Base-by-base conservation (phyloP, 2,329 filamentous ascomycete species). In the Arthrobotrys megalospora region DNA sequence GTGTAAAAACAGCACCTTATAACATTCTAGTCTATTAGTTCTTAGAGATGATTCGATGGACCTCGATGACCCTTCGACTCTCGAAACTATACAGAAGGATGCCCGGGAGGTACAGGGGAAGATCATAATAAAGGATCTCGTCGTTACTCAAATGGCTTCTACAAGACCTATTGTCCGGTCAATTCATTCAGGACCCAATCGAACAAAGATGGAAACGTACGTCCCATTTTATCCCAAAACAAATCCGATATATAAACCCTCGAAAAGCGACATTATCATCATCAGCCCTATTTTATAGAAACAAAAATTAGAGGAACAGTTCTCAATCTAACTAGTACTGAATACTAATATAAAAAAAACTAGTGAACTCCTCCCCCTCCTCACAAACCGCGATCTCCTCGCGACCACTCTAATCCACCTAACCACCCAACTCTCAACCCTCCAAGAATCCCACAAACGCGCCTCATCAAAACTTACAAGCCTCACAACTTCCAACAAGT, bases 151-250 rank as follows among this genome's bases (percentile, higher is more conserved):
- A 11, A 68, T 79, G 55, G 69, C 68, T 10, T 69, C 70, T 21
- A 79, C 76, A 19, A 66, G 76, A 66, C 76, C 76, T 5, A 79
- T 75, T 8, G 50, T 79, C 19, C 69, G 76, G 21, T 65, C 76
- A 5, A 55, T 79, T 28, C 76, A 79, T 50, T 75, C 69, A 16
- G 76, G 76, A n/a, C 68, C 69, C 14, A 75, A 79, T 52, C 63
- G 69, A n/a, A 73, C 65, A 63, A 73, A 70, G 38, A 64, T 75
- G n/a, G 76, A 79, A 68, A 69, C 53, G 76, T 79, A 75, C 5
- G 19, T 45, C 52, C n/a, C 19, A 19, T 38, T 55, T n/a, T 43
- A 48, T 19, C 43, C 43, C 45, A 45, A 45, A 12, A 47, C 21
- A 6, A 10, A 14, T 28, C 19, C 16, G 8, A 28, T 28, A 28